Evolutionary conservation across 2,329 filamentous ascomycete genomes (phyloP), one percentile per base, ranked within the genome.

Genomic region (Dactylellina parvicollis): DNA sequence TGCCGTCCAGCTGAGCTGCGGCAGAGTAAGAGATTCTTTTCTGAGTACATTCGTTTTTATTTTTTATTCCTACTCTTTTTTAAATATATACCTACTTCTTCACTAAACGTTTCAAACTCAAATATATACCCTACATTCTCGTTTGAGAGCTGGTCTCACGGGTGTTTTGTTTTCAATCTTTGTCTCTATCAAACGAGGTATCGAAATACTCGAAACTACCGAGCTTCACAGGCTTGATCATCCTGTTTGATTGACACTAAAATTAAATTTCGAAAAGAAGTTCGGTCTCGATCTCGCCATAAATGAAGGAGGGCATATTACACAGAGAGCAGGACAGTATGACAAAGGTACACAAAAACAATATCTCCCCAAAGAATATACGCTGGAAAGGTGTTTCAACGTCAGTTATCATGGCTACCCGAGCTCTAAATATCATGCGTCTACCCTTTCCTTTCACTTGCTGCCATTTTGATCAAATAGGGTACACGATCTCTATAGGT

Each of bases 1-100:
- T 52, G 38, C 60, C 60, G 60, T 73, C 56, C 69, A 73, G 69
- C 69, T 73, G 69, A 65, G 69, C 69, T 66, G 69, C 54, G 60
- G 60, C 36, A 36, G n/a, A 26, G 54, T 59, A 52, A 20, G n/a
- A 34, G 69, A 54, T 67, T 74, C 64, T 60, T 74, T 46, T 55
- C 22, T 40, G 62, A 61, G 50, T 61, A 69, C 66, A 54, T 72
- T 67, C 44, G 56, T 71, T 61, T 62, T 67, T 60, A 66, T 75
- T 62, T 69, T 72, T 66, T 47, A 22, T 18, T 57, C 52, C 66
- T 57, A 55, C 16, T 55, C 55, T 60, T 65, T 34, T 52, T 74
- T 57, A 55, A 34, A 28, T 30, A 16, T 14, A 57, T 42, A 34
- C 22, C 14, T 26, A 46, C 57, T 22, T 20, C 42, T 42, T 26